Base-by-base conservation (phyloP, 129 eudicot species). In the Flaveria brownii region DNA sequence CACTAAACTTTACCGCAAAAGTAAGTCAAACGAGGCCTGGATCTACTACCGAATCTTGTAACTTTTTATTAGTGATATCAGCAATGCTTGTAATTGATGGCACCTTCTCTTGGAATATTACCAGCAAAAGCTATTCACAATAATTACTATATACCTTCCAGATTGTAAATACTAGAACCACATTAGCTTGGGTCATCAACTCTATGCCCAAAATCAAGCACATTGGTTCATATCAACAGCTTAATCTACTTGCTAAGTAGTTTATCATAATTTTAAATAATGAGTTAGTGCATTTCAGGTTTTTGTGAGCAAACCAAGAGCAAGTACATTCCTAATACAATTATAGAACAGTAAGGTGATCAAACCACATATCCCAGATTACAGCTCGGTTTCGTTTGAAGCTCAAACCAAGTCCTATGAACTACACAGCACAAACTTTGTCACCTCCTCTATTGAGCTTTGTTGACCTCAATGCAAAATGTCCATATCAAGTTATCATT, bases 141-240 rank as follows among this genome's bases (percentile, higher is more conserved):
- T 25, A 69, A 42, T 69, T 54, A 17, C 57, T 60, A 68, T 56
- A 69, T 43, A 33, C 39, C 66, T 66, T 54, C 67, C 57, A 18
- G n/a, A 52, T n/a, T 42, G 30, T 51, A 66, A 20, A 36, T 66
- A 63, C 54, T 51, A 66, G 66, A 78, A 59, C 71, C 70, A 12
- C 47, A 26, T 26, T 17, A 43, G 15, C 25, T 70, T 28, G 46
- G 16, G 55, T 42, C 41, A 78, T 68, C 61, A 77, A 68, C 60
- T 45, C 33, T 41, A 68, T 55, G 75, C 70, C 68, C 57, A 68
- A 68, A 77, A 41, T 56, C 59, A 56, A 77, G 47, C 59, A 43
- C 15, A 18, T 42, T 57, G 62, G 70, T 59, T 77, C 60, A 68
- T 23, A 42, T 42, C 57, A 42, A 55, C 75, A 25, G 12, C 73